Evolutionary conservation across 768 basidiomycete genomes (phyloP).

Genomic region (Trametes maxima): DNA sequence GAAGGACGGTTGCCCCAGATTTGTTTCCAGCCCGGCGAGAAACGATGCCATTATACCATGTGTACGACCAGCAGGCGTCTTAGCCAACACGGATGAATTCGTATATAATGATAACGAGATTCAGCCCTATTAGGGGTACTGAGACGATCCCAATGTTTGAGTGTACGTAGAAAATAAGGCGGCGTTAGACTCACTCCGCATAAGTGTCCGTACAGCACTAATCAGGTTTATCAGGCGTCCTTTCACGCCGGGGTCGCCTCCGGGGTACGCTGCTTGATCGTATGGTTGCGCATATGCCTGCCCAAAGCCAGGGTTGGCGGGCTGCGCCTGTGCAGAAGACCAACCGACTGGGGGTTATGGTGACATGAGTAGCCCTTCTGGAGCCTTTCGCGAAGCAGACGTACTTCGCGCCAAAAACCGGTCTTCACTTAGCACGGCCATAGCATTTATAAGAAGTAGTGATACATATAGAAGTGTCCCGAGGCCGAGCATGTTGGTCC

Average conservation of each 20-base stretch:
- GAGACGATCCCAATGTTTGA: constrained; percentile 21
- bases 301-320: constrained; percentile 57
- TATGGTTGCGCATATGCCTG: constrained; percentile 72
- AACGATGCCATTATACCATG: constrained; percentile 21
- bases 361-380: constrained; percentile 22
- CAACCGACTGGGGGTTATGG: constrained; percentile 71
- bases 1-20: neutral
- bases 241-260: constrained; percentile 70
- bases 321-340: constrained; percentile 69
- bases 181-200: constrained; percentile 79
- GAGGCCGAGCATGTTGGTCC: constrained; percentile 51
- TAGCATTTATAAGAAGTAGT: constrained; percentile 88
- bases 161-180: constrained; percentile 4
- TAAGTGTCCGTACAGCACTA: constrained; percentile 91
- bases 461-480: constrained; percentile 83
- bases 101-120: constrained; percentile 85
- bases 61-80: constrained; percentile 23
- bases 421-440: constrained; percentile 95
- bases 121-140: constrained; percentile 93
- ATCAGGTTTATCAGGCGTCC: constrained; percentile 89
- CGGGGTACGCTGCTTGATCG: constrained; percentile 63
- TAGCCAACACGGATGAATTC: constrained; percentile 71
- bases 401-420: constrained; percentile 91
- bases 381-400: constrained; percentile 33
- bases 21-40: neutral